Conservation (phyloP, 2,329 filamentous ascomycete species). For the Neocatenulostroma microsporum region DNA sequence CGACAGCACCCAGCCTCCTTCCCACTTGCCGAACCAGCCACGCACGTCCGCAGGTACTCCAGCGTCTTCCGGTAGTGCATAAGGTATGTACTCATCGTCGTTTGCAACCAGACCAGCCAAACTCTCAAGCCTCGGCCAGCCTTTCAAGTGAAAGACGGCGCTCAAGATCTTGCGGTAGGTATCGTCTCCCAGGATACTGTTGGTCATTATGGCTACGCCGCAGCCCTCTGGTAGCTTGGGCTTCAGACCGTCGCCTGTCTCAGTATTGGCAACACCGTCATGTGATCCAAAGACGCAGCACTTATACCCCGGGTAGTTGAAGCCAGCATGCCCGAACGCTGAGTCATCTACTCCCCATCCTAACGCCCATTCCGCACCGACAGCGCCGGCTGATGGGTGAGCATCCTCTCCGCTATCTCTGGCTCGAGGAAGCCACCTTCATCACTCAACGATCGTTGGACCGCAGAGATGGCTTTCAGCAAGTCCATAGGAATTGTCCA, state of each 20-base stretch:
- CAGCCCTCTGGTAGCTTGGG: slow-evolving; percentile 1
- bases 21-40: slow-evolving; percentile 6
- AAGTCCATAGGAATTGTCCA: slow-evolving; percentile 24
- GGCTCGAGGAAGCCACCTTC: slow-evolving; percentile 11
- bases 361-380: slow-evolving; percentile 10
- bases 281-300: slow-evolving; percentile 14
- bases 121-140: slow-evolving; percentile 10
- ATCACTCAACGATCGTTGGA: slow-evolving; percentile 14
- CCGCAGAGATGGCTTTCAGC: slow-evolving; percentile 15
- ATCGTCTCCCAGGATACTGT: slow-evolving; percentile 9
- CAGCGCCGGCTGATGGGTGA: slow-evolving; percentile 7
- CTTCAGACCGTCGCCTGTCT: not conserved
- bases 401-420: slow-evolving; percentile 17
- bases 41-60: not conserved
- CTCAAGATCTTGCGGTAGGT: slow-evolving; percentile 11
- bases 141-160: slow-evolving; percentile 13
- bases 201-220: slow-evolving; percentile 17
- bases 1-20: not conserved
- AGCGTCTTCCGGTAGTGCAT: slow-evolving; percentile 6
- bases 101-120: slow-evolving; percentile 7
- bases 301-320: slow-evolving; percentile 19
- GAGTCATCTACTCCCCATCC: slow-evolving; percentile 14
- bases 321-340: slow-evolving; percentile 17
- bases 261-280: slow-evolving; percentile 4
- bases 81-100: slow-evolving; percentile 9